These are phyloP conservation scores for Podosphaera aphanis DNA, from an alignment of 2,329 filamentous ascomycete genomes.

Conservation along the genomic window DNA sequence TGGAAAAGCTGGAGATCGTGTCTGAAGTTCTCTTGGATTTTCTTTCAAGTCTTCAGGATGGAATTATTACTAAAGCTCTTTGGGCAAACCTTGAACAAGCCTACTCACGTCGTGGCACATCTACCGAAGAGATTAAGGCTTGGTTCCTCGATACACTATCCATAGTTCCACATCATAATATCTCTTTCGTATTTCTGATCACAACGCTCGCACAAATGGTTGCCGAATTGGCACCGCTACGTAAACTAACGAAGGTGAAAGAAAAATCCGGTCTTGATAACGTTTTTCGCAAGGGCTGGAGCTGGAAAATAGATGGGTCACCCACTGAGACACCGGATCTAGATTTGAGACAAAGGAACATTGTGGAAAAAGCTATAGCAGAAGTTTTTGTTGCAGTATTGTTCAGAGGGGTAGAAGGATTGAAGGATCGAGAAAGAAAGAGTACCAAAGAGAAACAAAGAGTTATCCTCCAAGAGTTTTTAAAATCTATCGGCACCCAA, in stretches of 20 bases:
- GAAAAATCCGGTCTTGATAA: constrained; percentile 10
- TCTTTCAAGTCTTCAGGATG: constrained; percentile 50
- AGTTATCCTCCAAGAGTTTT: constrained; percentile 46
- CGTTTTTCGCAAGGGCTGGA: constrained; percentile 11
- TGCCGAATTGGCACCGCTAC: constrained; percentile 26
- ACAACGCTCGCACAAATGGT: constrained; percentile 44
- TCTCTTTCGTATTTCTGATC: constrained; percentile 70
- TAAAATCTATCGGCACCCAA: constrained; percentile 14
- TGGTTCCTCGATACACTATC: constrained; percentile 53
- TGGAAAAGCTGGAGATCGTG: constrained; percentile 52
- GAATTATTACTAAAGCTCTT: constrained; percentile 45
- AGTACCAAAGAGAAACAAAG: constrained; percentile 38
- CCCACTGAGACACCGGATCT: constrained; percentile 20
- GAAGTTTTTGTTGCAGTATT: constrained; percentile 38
- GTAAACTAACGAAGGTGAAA: constrained; percentile 3
- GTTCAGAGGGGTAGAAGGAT: constrained; percentile 26
- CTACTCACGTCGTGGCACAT: constrained; percentile 22
- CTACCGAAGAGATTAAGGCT: constrained; percentile 31
- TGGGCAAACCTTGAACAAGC: constrained; percentile 47
- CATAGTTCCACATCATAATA: constrained; percentile 53
- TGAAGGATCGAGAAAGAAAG: constrained; percentile 31
- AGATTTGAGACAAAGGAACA: constrained; percentile 28
- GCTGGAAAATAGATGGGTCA: constrained; percentile 9
- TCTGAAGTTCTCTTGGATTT: constrained; percentile 52
- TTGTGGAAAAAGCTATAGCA: constrained; percentile 37